Evolutionary conservation across 805 yeast genomes (phyloP).

Genomic region (Metschnikowia cerradonensis): DNA sequence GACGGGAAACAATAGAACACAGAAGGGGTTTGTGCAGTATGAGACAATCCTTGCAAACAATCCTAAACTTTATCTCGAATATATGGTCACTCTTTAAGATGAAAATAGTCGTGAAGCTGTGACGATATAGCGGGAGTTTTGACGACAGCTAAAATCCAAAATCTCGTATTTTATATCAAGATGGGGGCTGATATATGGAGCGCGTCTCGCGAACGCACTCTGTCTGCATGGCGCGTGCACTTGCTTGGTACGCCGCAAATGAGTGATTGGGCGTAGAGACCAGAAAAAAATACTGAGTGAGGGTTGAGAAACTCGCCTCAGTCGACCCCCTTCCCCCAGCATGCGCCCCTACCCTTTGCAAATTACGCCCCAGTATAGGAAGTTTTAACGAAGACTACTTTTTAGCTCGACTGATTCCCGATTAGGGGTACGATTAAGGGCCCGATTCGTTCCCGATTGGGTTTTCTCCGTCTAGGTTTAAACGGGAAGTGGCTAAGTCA

Average conservation of each 20-base stretch:
- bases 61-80: background rate
- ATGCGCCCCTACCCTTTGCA: no score
- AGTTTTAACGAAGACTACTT: no score
- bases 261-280: no score
- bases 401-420: no score
- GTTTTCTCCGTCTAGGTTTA: no score
- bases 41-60: background rate
- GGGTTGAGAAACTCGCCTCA: no score
- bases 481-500: no score
- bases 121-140: background rate
- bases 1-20: background rate
- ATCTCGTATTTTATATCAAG: background rate
- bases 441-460: no score
- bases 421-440: no score
- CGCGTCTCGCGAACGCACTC: constrained; percentile 4
- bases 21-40: background rate
- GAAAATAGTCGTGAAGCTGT: background rate
- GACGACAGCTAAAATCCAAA: background rate
- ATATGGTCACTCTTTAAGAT: background rate
- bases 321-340: no score
- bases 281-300: no score
- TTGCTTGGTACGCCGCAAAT: background rate
- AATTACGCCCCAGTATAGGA: no score
- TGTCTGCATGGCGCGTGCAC: constrained; percentile 1
- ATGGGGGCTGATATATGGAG: background rate